Conservation (phyloP, 2,329 filamentous ascomycete genomes). For the Orbilia quercus region DNA sequence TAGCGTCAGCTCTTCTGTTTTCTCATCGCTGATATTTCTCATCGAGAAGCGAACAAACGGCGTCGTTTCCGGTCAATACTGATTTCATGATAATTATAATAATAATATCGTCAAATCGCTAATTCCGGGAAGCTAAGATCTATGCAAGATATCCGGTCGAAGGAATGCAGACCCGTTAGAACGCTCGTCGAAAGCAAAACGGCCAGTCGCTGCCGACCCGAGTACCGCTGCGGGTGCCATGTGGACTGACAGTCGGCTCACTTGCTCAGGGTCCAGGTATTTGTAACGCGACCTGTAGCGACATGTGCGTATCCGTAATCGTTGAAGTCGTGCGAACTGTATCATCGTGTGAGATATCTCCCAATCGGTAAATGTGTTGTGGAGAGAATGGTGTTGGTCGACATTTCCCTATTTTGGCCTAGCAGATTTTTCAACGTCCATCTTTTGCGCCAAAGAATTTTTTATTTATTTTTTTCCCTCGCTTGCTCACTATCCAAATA, state of each 20-base stretch:
- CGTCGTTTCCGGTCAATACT: not conserved
- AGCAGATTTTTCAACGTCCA: constrained; percentile 6
- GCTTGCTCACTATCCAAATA: constrained; percentile 8
- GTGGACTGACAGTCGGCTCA: not conserved
- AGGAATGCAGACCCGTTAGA: too few relatives aligned
- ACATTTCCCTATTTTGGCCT: constrained; percentile 25
- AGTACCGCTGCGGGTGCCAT: not conserved
- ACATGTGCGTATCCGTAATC: too few relatives aligned
- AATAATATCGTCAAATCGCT: too few relatives aligned
- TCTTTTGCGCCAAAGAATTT: constrained; percentile 30
- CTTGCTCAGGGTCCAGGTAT: too few relatives aligned
- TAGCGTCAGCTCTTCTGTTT: constrained; percentile 10
- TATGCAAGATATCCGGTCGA: not conserved
- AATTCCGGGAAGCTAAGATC: too few relatives aligned
- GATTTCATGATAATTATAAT: not conserved
- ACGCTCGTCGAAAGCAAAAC: too few relatives aligned
- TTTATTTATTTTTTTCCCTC: constrained; percentile 43
- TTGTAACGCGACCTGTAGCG: too few relatives aligned
- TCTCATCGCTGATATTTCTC: not conserved
- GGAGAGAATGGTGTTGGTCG: constrained; percentile 26
- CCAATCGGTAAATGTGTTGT: constrained; percentile 30
- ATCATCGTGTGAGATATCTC: not conserved
- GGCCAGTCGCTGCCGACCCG: not conserved
- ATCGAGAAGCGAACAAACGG: not conserved
- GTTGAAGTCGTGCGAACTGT: not conserved